Evolutionary conservation across 352 stramenopile genomes (phyloP).

Genomic region (Phytophthora tentaculata): DNA sequence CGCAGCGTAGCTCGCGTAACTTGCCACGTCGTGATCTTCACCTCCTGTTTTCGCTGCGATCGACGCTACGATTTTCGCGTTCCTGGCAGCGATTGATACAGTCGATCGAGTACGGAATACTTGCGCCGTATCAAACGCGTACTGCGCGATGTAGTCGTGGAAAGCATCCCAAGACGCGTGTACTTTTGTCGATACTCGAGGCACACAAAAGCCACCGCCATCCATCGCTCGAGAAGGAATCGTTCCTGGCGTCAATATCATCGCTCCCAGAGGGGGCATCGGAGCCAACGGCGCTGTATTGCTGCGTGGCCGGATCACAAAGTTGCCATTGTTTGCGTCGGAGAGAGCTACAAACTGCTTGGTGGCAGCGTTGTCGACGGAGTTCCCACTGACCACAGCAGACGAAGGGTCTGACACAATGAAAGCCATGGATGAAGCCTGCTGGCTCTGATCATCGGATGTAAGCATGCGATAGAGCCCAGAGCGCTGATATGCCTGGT

Average conservation of each 20-base stretch:
- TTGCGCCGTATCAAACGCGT: conserved; percentile 64
- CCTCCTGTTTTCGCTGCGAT: conserved; percentile 28
- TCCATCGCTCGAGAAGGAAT: conserved; percentile 36
- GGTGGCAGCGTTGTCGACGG: not conserved
- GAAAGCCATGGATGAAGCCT: conserved; percentile 25
- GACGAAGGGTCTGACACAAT: conserved; percentile 13
- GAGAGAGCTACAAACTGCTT: conserved; percentile 22
- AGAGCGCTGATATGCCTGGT: conserved; percentile 27
- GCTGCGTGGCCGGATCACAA: conserved; percentile 22
- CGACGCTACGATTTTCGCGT: conserved; percentile 49
- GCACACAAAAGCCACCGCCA: conserved; percentile 39
- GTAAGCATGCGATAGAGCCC: conserved; percentile 25
- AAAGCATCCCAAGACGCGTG: conserved; percentile 71
- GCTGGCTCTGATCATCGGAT: conserved; percentile 25
- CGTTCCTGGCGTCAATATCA: conserved; percentile 43
- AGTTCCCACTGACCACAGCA: conserved; percentile 5
- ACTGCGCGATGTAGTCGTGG: conserved; percentile 59
- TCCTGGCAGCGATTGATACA: conserved; percentile 63
- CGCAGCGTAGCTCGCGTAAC: conserved; percentile 42
- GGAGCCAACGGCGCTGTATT: conserved; percentile 1
- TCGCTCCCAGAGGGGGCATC: conserved; percentile 28
- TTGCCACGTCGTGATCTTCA: conserved; percentile 36
- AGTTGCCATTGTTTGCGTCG: conserved; percentile 15
- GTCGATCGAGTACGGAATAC: conserved; percentile 80
- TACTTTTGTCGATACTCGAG: conserved; percentile 47